These are phyloP conservation scores for Aspergillus udagawae DNA, from an alignment of 2,329 filamentous ascomycete species.

Conservation along the genomic window DNA sequence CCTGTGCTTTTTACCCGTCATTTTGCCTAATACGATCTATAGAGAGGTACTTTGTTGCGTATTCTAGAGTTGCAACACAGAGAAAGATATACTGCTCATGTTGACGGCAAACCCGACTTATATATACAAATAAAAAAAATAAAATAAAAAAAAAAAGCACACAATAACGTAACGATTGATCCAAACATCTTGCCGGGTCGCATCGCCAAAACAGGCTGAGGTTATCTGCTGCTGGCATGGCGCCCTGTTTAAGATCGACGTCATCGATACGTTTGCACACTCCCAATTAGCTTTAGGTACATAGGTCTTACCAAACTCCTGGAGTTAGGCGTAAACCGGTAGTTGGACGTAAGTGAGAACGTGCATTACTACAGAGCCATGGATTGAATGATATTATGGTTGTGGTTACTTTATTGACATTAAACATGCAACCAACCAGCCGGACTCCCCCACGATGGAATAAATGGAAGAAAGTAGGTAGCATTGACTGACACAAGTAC, in stretches of 20 bases:
- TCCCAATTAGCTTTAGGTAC: too few species aligned
- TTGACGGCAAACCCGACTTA: neutral
- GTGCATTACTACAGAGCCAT: neutral
- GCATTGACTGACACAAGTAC: too few species aligned
- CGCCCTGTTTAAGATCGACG: neutral
- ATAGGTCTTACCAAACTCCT: neutral
- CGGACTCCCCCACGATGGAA: too few species aligned
- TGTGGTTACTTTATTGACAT: too few species aligned
- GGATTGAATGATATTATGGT: neutral
- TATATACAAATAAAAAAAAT: neutral
- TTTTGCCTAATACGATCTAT: neutral
- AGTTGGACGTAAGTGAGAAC: too few species aligned
- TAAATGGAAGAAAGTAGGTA: too few species aligned
- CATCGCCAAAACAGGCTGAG: neutral
- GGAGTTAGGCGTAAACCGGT: too few species aligned
- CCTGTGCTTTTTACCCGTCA: conserved; percentile 7
- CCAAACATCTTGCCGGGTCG: neutral
- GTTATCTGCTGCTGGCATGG: neutral
- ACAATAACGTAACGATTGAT: neutral
- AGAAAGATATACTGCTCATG: too few species aligned
- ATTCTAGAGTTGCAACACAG: neutral
- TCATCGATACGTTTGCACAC: neutral
- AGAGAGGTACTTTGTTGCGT: too few species aligned
- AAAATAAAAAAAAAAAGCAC: neutral
- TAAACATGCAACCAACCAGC: too few species aligned